These are phyloP conservation scores for Sclerotinia glacialis DNA, from an alignment of 2,329 filamentous ascomycete species.

Conservation along the genomic window DNA sequence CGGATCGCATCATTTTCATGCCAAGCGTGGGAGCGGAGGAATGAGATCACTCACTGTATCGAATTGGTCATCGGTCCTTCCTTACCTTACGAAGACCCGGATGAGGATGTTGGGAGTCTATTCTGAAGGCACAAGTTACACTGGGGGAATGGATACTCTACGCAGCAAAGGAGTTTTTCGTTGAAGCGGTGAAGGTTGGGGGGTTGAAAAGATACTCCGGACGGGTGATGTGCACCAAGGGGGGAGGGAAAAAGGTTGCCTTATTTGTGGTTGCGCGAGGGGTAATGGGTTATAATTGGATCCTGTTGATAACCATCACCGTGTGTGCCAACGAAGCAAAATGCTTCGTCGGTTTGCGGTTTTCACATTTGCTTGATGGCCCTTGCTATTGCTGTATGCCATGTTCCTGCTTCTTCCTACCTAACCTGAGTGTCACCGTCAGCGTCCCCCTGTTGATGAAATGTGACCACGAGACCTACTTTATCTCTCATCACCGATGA, in stretches of 20 bases:
- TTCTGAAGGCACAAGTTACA: not conserved
- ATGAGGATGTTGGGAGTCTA: not conserved
- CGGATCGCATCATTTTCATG: not conserved
- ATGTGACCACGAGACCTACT: constrained; percentile 18
- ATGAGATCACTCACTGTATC: not conserved
- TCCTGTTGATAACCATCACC: constrained; percentile 5
- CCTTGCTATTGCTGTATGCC: not conserved
- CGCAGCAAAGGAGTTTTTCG: not conserved
- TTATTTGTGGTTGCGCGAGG: not conserved
- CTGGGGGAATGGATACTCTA: not conserved
- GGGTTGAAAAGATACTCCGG: not conserved
- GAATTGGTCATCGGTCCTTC: not conserved
- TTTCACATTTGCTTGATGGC: not conserved
- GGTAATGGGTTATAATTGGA: constrained; percentile 13
- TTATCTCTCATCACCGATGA: not conserved
- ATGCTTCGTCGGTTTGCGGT: constrained; percentile 5
- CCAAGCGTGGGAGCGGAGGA: not conserved
- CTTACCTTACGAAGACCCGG: constrained; percentile 1
- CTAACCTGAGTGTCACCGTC: not conserved
- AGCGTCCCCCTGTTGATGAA: not conserved
- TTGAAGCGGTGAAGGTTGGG: constrained; percentile 16
- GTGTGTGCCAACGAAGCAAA: constrained; percentile 20
- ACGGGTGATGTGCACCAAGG: not conserved
- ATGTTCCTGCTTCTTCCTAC: constrained; percentile 12
- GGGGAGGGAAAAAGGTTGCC: not conserved